phyloP scores from a whole-genome alignment of 2,329 filamentous ascomycete species.

The Pleoardoris graminearum region DNA sequence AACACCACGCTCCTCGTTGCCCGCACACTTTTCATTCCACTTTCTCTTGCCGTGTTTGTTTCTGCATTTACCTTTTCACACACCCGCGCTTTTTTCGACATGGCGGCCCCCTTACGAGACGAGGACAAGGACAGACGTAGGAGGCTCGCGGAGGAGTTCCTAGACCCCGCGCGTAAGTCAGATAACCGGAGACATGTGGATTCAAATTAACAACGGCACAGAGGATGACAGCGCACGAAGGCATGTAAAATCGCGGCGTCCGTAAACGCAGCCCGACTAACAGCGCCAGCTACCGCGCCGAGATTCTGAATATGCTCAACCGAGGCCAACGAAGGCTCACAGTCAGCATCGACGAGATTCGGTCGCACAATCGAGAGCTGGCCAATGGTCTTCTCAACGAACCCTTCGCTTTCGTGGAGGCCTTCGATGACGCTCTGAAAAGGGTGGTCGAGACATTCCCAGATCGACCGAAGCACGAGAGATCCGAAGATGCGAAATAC shows the following conservation, averaged over 20 bases:
- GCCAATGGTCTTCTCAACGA: constrained; percentile 78
- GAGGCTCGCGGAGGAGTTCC: constrained; percentile 85
- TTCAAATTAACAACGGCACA: constrained; percentile 39
- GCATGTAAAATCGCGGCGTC: constrained; percentile 35
- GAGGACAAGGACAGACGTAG: constrained; percentile 82
- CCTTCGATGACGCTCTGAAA: constrained; percentile 89
- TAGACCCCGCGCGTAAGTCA: constrained; percentile 79
- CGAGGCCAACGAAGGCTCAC: constrained; percentile 61
- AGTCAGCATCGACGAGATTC: constrained; percentile 80
- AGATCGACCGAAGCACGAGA: constrained; percentile 74
- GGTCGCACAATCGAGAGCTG: constrained; percentile 81
- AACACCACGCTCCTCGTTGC: constrained; percentile 18
- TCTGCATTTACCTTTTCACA: not conserved
- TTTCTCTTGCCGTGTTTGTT: not conserved
- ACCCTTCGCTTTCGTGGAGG: constrained; percentile 85
- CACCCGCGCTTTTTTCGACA: constrained; percentile 15
- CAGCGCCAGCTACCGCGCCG: constrained; percentile 77
- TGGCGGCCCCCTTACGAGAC: constrained; percentile 64
- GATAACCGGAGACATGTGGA: not conserved
- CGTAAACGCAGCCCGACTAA: constrained; percentile 20
- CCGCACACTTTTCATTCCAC: constrained; percentile 6
- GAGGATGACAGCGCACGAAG: constrained; percentile 61
- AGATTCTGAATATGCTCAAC: constrained; percentile 78
- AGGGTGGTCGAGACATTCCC: constrained; percentile 81
- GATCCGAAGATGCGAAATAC: constrained; percentile 75